Base-by-base conservation (phyloP, 495 filamentous ascomycete genomes). In the Aspergillus nidulans region DNA sequence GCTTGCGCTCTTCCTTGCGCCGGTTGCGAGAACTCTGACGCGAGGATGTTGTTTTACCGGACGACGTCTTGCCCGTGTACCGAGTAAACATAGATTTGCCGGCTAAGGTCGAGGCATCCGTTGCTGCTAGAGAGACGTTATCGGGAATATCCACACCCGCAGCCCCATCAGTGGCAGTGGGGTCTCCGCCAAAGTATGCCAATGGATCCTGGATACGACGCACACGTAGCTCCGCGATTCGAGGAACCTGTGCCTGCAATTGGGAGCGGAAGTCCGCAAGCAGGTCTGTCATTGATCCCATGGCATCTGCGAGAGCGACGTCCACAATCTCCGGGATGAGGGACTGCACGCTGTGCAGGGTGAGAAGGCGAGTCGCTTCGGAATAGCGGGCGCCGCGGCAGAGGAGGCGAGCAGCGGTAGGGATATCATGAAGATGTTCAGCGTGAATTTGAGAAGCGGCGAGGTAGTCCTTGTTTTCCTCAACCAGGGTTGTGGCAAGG, bases 251-350 rank as follows among this genome's bases (percentile, higher is more conserved):
- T 3, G 90, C 86, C 21, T 73, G 74, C 5, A 97, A 77, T 62
- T 98, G 94, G 6, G 72, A 77, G 69, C 87, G 89, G 79, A 92
- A 97, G 63, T 98, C 94, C 2, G 92, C 88, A 20, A 98, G 79
- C 19, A 97, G 81, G 64, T 97, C 94, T 1, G 90, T 95, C 66
- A 84, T 88, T 34, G 78, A 76, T 10, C 85, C 87, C 57, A 90
- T 82, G 5, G 83, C 82, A 49, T 97, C 92, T 4, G 81, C 81
- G 10, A 98, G 80, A 3, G 88, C 89, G 0, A 79, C 63, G 70
- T 98, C 92, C 28, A 92, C 74, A 32, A 95, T 78, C 10, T 74
- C 70, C 5, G 69, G 64, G 20, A 87, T 71, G 15, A 80, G 68
- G 38, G 70, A 62, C 15, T 71, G 61, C 21, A 74, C 74, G 43